phyloP scores from a whole-genome alignment of 208 protist genomes.

The Trypanosoma boissoni region DNA sequence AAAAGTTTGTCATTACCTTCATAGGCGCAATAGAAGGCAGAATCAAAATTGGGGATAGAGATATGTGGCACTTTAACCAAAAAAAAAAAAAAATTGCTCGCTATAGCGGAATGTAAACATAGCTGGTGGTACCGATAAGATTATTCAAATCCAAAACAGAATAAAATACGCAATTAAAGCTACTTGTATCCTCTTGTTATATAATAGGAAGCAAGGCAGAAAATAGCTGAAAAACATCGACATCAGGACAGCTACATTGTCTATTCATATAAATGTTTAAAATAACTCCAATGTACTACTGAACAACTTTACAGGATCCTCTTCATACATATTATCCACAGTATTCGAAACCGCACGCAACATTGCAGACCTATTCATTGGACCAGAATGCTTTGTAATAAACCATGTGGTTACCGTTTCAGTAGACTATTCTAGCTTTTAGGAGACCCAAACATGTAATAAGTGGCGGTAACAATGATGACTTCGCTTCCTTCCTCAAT shows the following conservation, averaged over 20 bases:
- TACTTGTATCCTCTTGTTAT: not conserved
- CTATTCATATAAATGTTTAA: slow-evolving; percentile 7
- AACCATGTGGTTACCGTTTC: slow-evolving; percentile 4
- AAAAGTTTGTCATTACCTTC: no score
- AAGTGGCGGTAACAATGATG: slow-evolving; percentile 8
- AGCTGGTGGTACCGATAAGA: slow-evolving; percentile 7
- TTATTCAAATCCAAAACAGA: slow-evolving; percentile 8
- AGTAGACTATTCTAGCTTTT: not conserved
- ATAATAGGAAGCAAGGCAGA: not conserved
- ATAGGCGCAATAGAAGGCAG: no score
- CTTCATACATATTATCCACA: not conserved
- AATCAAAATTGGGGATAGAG: no score
- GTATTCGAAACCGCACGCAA: slow-evolving; percentile 7
- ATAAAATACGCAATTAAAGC: slow-evolving; percentile 4
- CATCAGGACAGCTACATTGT: slow-evolving; percentile 15
- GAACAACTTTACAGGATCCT: slow-evolving; percentile 5
- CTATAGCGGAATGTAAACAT: not conserved
- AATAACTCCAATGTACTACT: slow-evolving; percentile 1
- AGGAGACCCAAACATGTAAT: slow-evolving; percentile 10
- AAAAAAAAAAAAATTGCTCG: slow-evolving; percentile 4
- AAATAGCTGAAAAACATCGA: slow-evolving; percentile 1
- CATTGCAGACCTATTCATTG: slow-evolving; percentile 10
- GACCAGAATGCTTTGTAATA: slow-evolving; percentile 1
- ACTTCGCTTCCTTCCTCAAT: not conserved
- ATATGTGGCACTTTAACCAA: no score